Conservation (phyloP, 1,139 yeast genomes). For the Suhomyces yuchorum region DNA sequence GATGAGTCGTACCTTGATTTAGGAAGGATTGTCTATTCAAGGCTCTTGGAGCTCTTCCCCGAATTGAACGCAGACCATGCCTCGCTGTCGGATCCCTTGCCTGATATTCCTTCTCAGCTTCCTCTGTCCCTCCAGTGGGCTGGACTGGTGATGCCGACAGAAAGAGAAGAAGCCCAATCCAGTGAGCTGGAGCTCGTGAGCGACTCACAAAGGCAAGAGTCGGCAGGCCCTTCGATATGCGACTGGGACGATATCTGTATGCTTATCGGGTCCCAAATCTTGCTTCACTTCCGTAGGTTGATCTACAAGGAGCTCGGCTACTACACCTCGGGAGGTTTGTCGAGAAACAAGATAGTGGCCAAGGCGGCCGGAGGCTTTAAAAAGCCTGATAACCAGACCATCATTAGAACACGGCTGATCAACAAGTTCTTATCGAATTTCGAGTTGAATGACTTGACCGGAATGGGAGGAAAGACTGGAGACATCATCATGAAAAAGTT, state of each 20-base stretch:
- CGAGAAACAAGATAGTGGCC: conserved; percentile 73
- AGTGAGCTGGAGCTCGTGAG: conserved; percentile 19
- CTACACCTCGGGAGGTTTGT: conserved; percentile 89
- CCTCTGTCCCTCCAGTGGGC: conserved; percentile 34
- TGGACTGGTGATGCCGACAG: conserved; percentile 27
- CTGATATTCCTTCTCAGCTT: conserved; percentile 51
- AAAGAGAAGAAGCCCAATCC: conserved; percentile 18
- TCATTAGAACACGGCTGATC: conserved; percentile 55
- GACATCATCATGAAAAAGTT: conserved; percentile 52
- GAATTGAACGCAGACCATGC: conserved; percentile 16
- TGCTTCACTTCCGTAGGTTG: conserved; percentile 53
- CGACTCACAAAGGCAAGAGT: conserved; percentile 8
- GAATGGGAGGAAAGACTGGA: conserved; percentile 90
- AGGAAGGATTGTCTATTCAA: conserved; percentile 48
- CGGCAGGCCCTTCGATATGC: conserved; percentile 17
- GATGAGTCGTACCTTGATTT: conserved; percentile 90
- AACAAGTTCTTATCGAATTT: conserved; percentile 58
- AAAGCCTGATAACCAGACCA: conserved; percentile 87
- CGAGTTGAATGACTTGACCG: conserved; percentile 76
- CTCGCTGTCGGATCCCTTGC: conserved; percentile 32
- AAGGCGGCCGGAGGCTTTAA: conserved; percentile 85
- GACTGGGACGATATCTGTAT: conserved; percentile 90
- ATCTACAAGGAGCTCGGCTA: conserved; percentile 64
- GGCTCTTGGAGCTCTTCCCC: conserved; percentile 31
- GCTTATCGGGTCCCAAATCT: conserved; percentile 63